Evolutionary conservation across 2,329 filamentous ascomycete genomes (phyloP).

Genomic region (Ophiostoma quercus): DNA sequence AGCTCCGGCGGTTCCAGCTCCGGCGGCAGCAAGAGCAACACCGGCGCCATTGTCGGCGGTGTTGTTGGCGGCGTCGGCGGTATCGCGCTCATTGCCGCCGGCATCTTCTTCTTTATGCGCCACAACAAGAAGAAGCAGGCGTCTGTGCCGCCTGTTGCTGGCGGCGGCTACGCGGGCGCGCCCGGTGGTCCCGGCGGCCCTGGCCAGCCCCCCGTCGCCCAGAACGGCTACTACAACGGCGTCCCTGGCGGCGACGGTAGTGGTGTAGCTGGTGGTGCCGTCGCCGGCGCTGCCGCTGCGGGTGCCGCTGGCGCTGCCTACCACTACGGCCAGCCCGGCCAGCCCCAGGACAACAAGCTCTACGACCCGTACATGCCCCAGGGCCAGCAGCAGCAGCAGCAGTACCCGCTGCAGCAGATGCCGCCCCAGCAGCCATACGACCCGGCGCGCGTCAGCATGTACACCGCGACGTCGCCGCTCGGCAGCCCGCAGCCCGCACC

Average conservation of each 20-base stretch:
- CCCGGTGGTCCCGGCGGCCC: constrained; percentile 17
- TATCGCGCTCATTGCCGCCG: constrained; percentile 31
- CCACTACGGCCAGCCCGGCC: constrained; percentile 5
- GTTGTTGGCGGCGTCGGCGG: constrained; percentile 34
- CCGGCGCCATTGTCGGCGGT: constrained; percentile 33
- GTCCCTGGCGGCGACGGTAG: neutral
- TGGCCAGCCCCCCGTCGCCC: constrained; percentile 20
- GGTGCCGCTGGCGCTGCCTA: constrained; percentile 2
- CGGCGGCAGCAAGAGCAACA: constrained; percentile 17
- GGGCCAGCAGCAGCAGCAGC: neutral
- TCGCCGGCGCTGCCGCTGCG: too few species aligned
- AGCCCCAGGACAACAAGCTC: constrained; percentile 16
- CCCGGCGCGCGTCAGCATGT: constrained; percentile 2
- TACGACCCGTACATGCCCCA: constrained; percentile 17
- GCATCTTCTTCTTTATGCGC: constrained; percentile 33
- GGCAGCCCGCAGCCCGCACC: constrained; percentile 15
- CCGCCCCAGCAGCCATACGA: constrained; percentile 14
- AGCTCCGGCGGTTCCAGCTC: neutral
- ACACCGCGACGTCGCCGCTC: neutral
- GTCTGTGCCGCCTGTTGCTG: neutral
- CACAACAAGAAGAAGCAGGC: constrained; percentile 26
- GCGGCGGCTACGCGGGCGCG: constrained; percentile 13
- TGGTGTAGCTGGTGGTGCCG: neutral
- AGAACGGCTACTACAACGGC: constrained; percentile 23
- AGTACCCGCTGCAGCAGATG: neutral